A percentile compares a stretch with the other conserved stretches of the same genome.
Evolutionary conservation across 495 filamentous ascomycete species (phyloP).

Genomic region (Pyrenopolyporus hunteri): DNA sequence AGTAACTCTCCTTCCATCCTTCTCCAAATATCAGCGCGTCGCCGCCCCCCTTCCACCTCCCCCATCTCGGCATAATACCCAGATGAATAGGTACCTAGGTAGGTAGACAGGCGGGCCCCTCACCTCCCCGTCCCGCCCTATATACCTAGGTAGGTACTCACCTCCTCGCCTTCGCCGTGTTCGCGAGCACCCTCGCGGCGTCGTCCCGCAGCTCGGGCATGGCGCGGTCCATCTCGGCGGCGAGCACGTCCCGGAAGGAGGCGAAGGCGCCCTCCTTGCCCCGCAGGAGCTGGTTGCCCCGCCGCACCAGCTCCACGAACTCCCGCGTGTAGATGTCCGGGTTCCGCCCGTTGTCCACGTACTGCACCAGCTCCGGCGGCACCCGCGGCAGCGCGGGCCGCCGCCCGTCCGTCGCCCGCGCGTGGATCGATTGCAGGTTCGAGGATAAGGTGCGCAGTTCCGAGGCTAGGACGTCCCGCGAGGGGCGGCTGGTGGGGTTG

Average conservation of each 20-base stretch:
- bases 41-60: no score
- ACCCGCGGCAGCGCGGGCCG: slow-evolving; percentile 57
- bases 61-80: no score
- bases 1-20: no score
- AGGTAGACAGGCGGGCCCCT: no score
- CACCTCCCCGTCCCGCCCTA: not conserved
- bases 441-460: slow-evolving; percentile 49
- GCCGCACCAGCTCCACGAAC: slow-evolving; percentile 89
- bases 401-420: slow-evolving; percentile 52
- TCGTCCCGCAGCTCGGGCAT: slow-evolving; percentile 79
- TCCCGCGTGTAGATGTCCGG: slow-evolving; percentile 98
- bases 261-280: slow-evolving; percentile 84
- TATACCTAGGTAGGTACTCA: no score
- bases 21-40: no score
- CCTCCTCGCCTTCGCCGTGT: slow-evolving; percentile 41
- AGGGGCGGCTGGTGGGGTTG: slow-evolving; percentile 51
- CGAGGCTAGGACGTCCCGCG: slow-evolving; percentile 50
- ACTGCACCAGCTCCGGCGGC: slow-evolving; percentile 89
- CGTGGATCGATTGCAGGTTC: slow-evolving; percentile 53
- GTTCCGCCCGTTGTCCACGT: slow-evolving; percentile 92
- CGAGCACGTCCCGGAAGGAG: slow-evolving; percentile 80
- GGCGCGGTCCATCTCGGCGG: slow-evolving; percentile 74
- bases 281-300: slow-evolving; percentile 81
- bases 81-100: no score
- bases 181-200: slow-evolving; percentile 65